A percentile compares a stretch with the other conserved stretches of the same genome.
Evolutionary conservation across 441 rosid species (phyloP).

Genomic region (Corymbia citriodora): DNA sequence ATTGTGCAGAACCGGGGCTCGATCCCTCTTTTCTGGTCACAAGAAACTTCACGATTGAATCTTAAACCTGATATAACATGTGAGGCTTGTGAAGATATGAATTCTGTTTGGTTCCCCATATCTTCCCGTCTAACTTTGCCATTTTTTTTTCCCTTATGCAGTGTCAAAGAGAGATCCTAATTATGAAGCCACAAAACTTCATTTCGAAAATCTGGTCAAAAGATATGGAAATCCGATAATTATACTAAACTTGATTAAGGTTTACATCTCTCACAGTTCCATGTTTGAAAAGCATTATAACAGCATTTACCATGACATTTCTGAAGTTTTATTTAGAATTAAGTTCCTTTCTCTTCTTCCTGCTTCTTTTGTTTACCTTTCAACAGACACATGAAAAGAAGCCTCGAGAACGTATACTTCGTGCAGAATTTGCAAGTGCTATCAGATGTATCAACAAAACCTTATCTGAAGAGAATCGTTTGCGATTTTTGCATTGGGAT

Average conservation of each 20-base stretch:
- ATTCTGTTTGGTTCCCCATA: background rate
- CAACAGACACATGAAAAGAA: constrained; percentile 77
- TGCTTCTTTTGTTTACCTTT: background rate
- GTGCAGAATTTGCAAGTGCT: constrained; percentile 94
- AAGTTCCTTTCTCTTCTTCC: background rate
- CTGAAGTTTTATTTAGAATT: background rate
- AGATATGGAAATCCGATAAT: constrained; percentile 98
- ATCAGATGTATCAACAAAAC: constrained; percentile 82
- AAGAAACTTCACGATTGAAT: background rate
- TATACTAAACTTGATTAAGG: constrained; percentile 94
- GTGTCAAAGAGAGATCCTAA: constrained; percentile 88
- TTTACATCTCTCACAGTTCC: constrained; percentile 6
- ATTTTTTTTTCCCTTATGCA: constrained; percentile 23
- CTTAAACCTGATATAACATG: background rate
- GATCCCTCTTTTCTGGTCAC: background rate
- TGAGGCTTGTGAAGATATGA: background rate
- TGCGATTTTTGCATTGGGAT: constrained; percentile 82
- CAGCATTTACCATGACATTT: background rate
- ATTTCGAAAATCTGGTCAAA: constrained; percentile 86
- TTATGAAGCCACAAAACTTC: constrained; percentile 92
- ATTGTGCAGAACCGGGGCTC: background rate
- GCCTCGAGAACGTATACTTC: constrained; percentile 94
- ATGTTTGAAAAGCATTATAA: background rate
- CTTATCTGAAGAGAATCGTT: constrained; percentile 66
- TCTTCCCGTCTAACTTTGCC: background rate